A percentile compares a stretch with the other conserved stretches of the same genome.
phyloP scores from a whole-genome alignment of 306 rosid genomes.

The Geum urbanum region DNA sequence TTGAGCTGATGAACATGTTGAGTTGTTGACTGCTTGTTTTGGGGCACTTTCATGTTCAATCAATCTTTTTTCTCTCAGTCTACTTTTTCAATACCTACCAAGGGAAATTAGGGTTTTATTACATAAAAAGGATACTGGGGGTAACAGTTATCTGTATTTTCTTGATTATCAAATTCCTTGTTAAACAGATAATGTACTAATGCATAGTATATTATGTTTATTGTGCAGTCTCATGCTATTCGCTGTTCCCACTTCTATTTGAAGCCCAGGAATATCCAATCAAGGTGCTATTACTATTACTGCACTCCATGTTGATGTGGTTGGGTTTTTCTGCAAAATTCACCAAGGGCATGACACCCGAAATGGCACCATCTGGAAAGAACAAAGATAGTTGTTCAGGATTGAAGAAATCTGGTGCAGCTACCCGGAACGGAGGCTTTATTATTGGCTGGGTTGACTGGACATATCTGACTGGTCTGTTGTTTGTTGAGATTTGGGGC shows the following conservation, averaged over 20 bases:
- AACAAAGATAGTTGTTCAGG: conserved; percentile 25
- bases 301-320: conserved; percentile 67
- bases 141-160: neutral
- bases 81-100: too few species aligned
- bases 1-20: neutral
- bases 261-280: conserved; percentile 84
- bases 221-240: conserved; percentile 81
- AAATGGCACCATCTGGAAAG: conserved; percentile 19
- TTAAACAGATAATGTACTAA: neutral
- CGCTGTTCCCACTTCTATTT: conserved; percentile 70
- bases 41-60: neutral
- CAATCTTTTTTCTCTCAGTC: neutral
- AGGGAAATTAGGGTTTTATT: too few species aligned
- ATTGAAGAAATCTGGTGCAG: conserved; percentile 15
- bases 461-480: conserved; percentile 58
- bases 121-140: too few species aligned
- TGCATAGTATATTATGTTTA: conserved; percentile 1
- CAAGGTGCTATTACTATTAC: conserved; percentile 61
- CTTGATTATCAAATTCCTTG: neutral
- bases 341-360: conserved; percentile 26
- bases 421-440: conserved; percentile 32
- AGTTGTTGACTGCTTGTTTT: neutral
- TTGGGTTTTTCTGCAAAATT: conserved; percentile 68
- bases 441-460: conserved; percentile 44
- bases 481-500: conserved; percentile 70